phyloP scores from a whole-genome alignment of 345 rosid species.

The Arabis alpina region DNA sequence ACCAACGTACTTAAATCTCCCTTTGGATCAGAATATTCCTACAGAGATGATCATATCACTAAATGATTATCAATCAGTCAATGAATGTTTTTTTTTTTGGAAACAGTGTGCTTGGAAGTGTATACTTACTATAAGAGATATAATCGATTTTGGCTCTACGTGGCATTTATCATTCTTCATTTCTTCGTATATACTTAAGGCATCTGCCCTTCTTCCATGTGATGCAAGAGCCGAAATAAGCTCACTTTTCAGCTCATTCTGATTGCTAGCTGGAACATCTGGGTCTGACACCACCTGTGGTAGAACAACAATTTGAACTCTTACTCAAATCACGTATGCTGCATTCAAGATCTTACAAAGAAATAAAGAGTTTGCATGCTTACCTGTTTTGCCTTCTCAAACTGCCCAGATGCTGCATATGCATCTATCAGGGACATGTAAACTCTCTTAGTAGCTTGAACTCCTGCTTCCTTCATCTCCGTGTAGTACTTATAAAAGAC shows the following conservation, averaged over 20 bases:
- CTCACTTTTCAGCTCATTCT: slow-evolving; percentile 63
- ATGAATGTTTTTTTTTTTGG: background rate
- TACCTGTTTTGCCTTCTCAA: slow-evolving; percentile 93
- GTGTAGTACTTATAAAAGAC: slow-evolving; percentile 55
- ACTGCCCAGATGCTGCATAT: slow-evolving; percentile 65
- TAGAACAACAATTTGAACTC: slow-evolving; percentile 1
- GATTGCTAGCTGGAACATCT: slow-evolving; percentile 48
- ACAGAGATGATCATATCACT: slow-evolving; percentile 5
- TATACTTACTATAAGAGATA: slow-evolving; percentile 74
- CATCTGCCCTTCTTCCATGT: slow-evolving; percentile 66
- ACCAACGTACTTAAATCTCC: slow-evolving; percentile 57
- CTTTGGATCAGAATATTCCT: slow-evolving; percentile 60
- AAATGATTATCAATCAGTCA: background rate
- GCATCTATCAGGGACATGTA: slow-evolving; percentile 80
- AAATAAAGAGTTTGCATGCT: slow-evolving; percentile 1
- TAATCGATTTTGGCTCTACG: slow-evolving; percentile 66
- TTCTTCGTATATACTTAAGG: slow-evolving; percentile 63
- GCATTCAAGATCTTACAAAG: slow-evolving; percentile 22
- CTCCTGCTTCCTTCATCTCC: slow-evolving; percentile 51
- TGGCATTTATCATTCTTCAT: slow-evolving; percentile 56
- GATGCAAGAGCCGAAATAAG: slow-evolving; percentile 76
- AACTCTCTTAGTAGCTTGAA: slow-evolving; percentile 58
- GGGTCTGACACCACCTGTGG: slow-evolving; percentile 61
- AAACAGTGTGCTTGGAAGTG: slow-evolving; percentile 1
- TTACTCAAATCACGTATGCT: background rate